Evolutionary conservation across 140 eudicot species (phyloP), one percentile per base, ranked within the genome.

Genomic region (Artemisia princeps): DNA sequence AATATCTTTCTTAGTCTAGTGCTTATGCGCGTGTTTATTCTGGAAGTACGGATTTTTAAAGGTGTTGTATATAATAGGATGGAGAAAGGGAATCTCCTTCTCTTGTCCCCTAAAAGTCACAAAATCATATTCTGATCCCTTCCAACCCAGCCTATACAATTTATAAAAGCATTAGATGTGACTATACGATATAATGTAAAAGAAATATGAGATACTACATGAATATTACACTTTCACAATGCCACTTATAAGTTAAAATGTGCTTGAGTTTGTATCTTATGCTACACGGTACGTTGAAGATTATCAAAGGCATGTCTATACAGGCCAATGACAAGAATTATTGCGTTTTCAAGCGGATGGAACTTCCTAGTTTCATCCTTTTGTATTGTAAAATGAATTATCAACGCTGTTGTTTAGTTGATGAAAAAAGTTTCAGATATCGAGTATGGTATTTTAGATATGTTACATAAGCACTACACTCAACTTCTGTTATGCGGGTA

Each of bases 81-180:
- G 75, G 71, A 61, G 71, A 68, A 69, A 54, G 48, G 67, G 80
- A 75, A 75, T 75, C 76, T 62, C 71, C 76, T 75, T 54, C 75
- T 54, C 71, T 75, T 77, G 78, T 73, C 78, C 78, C 80, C 67
- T 61, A 72, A 82, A 76, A 74, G 70, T 72, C 50, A 69, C 65
- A 70, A 77, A 71, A 76, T 73, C 67, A 74, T 77, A 80, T 84
- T 84, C 81, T 76, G 85, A 84, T 84, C 84, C 82, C 76, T 65
- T 22, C 76, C 77, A 82, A 68, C 82, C 86, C 82, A 76, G 54
- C 74, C 68, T 55, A 70, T 23, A 75, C 58, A 69, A 50, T 73
- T 82, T 48, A 53, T 22, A 73, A 82, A 79, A 76, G 84, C 59
- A 72, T 67, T 46, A 60, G 87, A 84, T 76, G 87, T 81, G 85